phyloP scores from a whole-genome alignment of 164 flowering plant species.

The Euptelea pleiosperma region DNA sequence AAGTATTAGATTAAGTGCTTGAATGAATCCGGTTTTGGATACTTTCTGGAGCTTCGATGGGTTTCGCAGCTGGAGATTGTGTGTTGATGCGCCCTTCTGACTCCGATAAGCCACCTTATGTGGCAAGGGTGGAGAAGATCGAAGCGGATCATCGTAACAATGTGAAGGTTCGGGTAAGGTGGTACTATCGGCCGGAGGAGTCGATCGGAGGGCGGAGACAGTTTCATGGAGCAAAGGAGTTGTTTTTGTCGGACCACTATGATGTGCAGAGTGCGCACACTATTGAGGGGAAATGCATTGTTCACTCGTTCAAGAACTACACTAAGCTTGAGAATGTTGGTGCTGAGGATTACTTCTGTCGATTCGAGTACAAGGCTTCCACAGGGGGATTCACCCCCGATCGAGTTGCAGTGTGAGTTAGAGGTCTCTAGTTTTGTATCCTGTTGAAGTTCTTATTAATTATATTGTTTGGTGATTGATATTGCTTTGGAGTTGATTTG shows the following conservation, averaged over 20 bases:
- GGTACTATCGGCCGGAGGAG: constrained; percentile 79
- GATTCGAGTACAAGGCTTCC: constrained; percentile 72
- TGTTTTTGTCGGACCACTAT: constrained; percentile 65
- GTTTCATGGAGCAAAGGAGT: constrained; percentile 72
- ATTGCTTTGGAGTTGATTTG: constrained; percentile 19
- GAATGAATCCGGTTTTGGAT: too few relatives aligned
- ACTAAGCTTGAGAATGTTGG: constrained; percentile 79
- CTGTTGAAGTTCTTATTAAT: constrained; percentile 4
- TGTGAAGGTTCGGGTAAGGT: constrained; percentile 58
- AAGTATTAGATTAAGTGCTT: not conserved
- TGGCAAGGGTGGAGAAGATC: constrained; percentile 60
- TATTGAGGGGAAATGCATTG: constrained; percentile 69
- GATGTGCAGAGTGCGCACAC: constrained; percentile 75
- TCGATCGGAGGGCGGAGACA: constrained; percentile 66
- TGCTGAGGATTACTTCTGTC: constrained; percentile 63
- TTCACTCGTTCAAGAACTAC: constrained; percentile 68
- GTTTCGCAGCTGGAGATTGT: constrained; percentile 56
- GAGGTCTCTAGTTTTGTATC: not conserved
- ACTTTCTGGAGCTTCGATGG: not conserved
- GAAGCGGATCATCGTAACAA: constrained; percentile 59
- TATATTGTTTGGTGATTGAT: not conserved
- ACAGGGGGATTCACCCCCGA: constrained; percentile 74
- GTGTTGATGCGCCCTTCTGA: constrained; percentile 74
- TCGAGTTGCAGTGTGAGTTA: constrained; percentile 74
- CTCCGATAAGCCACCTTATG: constrained; percentile 61